Base-by-base conservation (phyloP, 1,139 yeast genomes). In the Pichia terricola region DNA sequence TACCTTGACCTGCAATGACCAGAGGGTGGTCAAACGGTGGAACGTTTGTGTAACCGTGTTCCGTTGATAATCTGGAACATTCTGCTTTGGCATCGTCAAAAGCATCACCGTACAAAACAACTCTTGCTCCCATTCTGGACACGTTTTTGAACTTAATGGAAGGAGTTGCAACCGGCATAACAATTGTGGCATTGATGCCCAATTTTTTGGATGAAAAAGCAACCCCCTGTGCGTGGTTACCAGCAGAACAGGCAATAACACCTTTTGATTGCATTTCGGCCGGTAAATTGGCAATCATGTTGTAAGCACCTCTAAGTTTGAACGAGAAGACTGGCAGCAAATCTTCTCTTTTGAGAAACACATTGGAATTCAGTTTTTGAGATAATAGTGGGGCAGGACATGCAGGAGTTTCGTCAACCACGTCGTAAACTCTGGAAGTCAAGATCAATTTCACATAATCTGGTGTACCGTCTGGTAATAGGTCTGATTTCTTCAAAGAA, bases 1-100 rank as follows among this genome's bases (percentile, higher is more conserved):
- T 91, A 47, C 97, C 99, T 65, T 91, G 99, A 32, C 99, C 99
- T n/a, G 99, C 98, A 64, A 91, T 87, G 52, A 94, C 96, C 56
- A 82, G 87, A 2, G 99, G 99, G 61, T 91, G 96, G 60, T 91
- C 94, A 61, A 91, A 91, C 1, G 99, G 99, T 10, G 98, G 98
- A 39, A 91, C 85, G 56, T 88, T 83, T 9, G 94, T 81, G 55
- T 86, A 70, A 27, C 87, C 89, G 50, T 87, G 75, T 55, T 79
- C 76, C 28, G 68, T 66, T 34, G 83, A 68, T 47, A 91, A 66
- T 46, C 95, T 69, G 2, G 74, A 73, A 64, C 98, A 91, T 63
- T 91, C 97, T 26, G 71, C 76, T 63, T 91, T 91, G 25, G 98
- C 96, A 22, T 86, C 72, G 60, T 91, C 98, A 58, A 91, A 91